Conservation (phyloP, 345 rosid species). For the Lepidium africanum region DNA sequence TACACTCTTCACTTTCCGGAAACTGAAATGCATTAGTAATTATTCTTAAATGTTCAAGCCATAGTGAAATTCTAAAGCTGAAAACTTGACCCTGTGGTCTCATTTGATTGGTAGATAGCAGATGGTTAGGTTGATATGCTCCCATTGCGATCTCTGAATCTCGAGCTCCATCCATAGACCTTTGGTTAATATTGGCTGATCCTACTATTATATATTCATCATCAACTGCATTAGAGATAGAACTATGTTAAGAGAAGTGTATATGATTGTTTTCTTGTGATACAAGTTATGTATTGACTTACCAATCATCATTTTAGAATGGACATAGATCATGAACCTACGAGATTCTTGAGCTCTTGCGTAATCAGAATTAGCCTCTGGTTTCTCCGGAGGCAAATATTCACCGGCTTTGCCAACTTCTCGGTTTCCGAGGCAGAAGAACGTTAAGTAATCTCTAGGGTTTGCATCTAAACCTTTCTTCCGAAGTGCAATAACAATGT, state of each 20-base stretch:
- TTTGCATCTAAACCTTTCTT: constrained; percentile 32
- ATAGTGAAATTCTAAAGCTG: constrained; percentile 55
- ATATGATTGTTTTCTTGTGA: not conserved
- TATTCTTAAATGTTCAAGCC: constrained; percentile 51
- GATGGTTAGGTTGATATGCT: constrained; percentile 63
- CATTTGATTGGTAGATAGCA: constrained; percentile 17
- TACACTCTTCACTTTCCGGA: constrained; percentile 43
- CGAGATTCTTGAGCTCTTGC: constrained; percentile 59
- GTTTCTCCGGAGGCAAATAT: constrained; percentile 35
- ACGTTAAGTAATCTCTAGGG: constrained; percentile 62
- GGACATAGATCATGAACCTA: constrained; percentile 88
- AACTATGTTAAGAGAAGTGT: not conserved
- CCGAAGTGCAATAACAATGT: constrained; percentile 41
- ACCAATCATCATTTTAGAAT: constrained; percentile 89
- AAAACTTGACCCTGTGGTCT: constrained; percentile 46
- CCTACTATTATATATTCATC: constrained; percentile 88
- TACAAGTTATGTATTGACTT: not conserved
- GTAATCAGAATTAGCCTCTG: constrained; percentile 51
- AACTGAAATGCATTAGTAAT: not conserved
- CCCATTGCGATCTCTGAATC: constrained; percentile 91
- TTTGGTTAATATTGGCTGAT: constrained; percentile 87
- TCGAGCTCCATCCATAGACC: constrained; percentile 84
- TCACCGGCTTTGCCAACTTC: constrained; percentile 40
- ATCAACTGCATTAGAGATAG: constrained; percentile 44
- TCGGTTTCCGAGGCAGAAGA: constrained; percentile 72